Evolutionary conservation across 805 yeast genomes (phyloP), one percentile per base, ranked within the genome.

Genomic region (Kazachstania viticola): DNA sequence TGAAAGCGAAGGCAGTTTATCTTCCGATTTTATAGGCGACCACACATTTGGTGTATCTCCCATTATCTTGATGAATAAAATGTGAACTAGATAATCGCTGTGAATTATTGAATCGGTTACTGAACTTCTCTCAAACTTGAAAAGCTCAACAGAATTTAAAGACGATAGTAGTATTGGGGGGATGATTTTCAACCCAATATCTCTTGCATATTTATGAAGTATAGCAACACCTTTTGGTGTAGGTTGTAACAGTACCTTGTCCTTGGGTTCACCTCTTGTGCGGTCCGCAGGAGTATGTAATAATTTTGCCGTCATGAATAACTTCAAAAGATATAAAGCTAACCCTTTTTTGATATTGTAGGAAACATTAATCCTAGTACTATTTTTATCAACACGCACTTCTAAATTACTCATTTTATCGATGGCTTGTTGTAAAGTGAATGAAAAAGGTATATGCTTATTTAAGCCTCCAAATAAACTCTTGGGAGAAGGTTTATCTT

Each of bases 201-300:
- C 68, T 31, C 63, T 60, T 38, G 79, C 73, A 49, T 76, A 83
- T 13, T 64, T 60, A 30, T 71, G 73, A 2, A 87, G 54, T 0
- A 83, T 47, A 0, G 84, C 75, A 6, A 84, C 73, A 1, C 96
- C 97, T 48, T 88, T 88, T 0, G 96, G 85, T 0, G 95, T 83
- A 4, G 95, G 94, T 49, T 88, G 96, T 18, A 83, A 48, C 2
- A 61, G 37, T 0, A 63, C 58, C 4, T 56, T 60, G 0, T 46
- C 56, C 31, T 66, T 67, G 5, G 75, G 64, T 26, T 50, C 57
- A 11, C 49, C 40, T 27, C 79, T 50, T 0, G 94, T 83, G 44
- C 88, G 60, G 39, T 79, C 85, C 3, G 71, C 69, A 0, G 94
- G 94, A 11, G 72, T 69, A 49, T 84, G 94, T 8, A 84, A 42